Conservation (phyloP, 75 land plant genomes). For the Gnetum montanum region DNA sequence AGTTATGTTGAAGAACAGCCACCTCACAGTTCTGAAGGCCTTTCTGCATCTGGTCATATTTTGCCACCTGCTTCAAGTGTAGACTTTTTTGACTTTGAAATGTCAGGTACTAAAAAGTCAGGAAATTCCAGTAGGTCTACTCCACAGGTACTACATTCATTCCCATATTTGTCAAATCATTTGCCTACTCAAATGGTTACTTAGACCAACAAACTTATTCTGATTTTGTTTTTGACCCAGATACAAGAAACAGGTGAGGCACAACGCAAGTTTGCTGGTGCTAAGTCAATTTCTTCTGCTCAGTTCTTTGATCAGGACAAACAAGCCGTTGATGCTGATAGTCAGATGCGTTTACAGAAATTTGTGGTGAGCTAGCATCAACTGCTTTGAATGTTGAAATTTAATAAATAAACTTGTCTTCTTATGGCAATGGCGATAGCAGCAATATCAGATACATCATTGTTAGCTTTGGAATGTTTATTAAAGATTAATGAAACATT, state of each 20-base stretch:
- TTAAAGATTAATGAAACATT: no score
- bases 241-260: slow-evolving; percentile 42
- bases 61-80: slow-evolving; percentile 20
- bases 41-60: slow-evolving; percentile 27
- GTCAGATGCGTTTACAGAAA: slow-evolving; percentile 32
- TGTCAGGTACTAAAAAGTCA: slow-evolving; percentile 13
- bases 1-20: slow-evolving; percentile 28
- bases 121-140: slow-evolving; percentile 13
- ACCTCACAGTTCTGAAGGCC: slow-evolving; percentile 8
- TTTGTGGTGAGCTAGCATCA: slow-evolving; percentile 26
- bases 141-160: slow-evolving; percentile 16
- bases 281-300: slow-evolving; percentile 42
- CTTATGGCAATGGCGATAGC: no score
- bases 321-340: slow-evolving; percentile 21
- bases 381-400: no score
- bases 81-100: slow-evolving; percentile 24
- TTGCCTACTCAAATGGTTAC: background rate
- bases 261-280: slow-evolving; percentile 46
- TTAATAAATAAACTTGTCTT: background rate
- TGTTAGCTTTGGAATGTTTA: no score
- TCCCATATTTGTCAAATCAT: no score
- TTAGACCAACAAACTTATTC: no score
- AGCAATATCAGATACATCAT: no score
- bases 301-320: slow-evolving; percentile 40
- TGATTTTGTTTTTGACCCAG: slow-evolving; percentile 5